Evolutionary conservation across 2,329 filamentous ascomycete species (phyloP).

Genomic region (Epichloe amarillans): DNA sequence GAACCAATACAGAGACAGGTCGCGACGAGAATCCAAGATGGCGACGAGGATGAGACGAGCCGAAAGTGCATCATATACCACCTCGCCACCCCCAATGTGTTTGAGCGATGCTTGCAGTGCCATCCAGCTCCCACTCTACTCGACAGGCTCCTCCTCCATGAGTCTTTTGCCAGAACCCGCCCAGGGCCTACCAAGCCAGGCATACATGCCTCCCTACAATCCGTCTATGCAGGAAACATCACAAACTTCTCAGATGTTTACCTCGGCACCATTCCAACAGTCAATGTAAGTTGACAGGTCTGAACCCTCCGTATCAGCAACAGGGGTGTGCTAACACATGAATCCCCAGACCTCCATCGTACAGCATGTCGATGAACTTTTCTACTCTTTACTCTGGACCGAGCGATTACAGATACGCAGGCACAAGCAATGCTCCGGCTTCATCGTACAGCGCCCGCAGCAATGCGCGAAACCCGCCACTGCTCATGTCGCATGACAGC

Average conservation of each 20-base stretch:
- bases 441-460: conserved; percentile 1
- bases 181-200: conserved; percentile 26
- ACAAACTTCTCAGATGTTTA: conserved; percentile 21
- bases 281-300: conserved; percentile 20
- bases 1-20: conserved; percentile 47
- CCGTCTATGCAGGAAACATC: conserved; percentile 32
- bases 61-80: conserved; percentile 31
- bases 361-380: conserved; percentile 33
- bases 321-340: conserved; percentile 10
- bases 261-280: conserved; percentile 20
- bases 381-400: conserved; percentile 21
- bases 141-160: conserved; percentile 33
- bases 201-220: conserved; percentile 38
- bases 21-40: conserved; percentile 43
- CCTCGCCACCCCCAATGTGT: conserved; percentile 22
- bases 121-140: conserved; percentile 36
- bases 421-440: background rate
- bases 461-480: conserved; percentile 26
- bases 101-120: conserved; percentile 27
- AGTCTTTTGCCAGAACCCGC: conserved; percentile 37
- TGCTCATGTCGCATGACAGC: conserved; percentile 24
- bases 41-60: conserved; percentile 36
- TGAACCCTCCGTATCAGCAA: background rate
- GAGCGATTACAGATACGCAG: conserved; percentile 26
- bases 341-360: conserved; percentile 18